A percentile compares a stretch with the other conserved stretches of the same genome.
These are phyloP conservation scores for Colletotrichum spaethianum DNA, from an alignment of 2,329 filamentous ascomycete genomes.

Conservation along the genomic window DNA sequence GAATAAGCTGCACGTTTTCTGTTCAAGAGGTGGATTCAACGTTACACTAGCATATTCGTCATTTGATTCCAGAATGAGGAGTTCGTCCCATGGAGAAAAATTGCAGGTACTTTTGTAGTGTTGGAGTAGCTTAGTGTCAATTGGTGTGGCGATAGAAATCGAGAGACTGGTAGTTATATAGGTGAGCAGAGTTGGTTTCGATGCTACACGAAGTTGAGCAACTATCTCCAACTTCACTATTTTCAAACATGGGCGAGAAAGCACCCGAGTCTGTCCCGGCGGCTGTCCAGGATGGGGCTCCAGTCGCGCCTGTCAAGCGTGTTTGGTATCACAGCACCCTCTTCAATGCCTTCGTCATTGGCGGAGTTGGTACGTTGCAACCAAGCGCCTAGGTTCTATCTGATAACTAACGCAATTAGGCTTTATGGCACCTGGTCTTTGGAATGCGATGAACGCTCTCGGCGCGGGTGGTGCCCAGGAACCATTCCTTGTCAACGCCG, in stretches of 20 bases:
- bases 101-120: neutral
- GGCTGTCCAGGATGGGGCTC: conserved; percentile 9
- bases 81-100: neutral
- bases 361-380: conserved; percentile 56
- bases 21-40: conserved; percentile 17
- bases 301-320: conserved; percentile 18
- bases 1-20: conserved; percentile 8
- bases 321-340: conserved; percentile 66
- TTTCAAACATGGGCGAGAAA: conserved; percentile 26
- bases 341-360: conserved; percentile 68
- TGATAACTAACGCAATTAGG: conserved; percentile 7
- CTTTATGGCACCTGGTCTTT: conserved; percentile 65
- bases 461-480: conserved; percentile 67
- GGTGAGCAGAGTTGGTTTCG: neutral
- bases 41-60: conserved; percentile 36
- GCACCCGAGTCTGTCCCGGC: conserved; percentile 3
- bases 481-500: conserved; percentile 66
- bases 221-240: neutral
- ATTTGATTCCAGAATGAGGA: conserved; percentile 29
- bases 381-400: no score
- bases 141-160: neutral
- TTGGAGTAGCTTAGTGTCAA: neutral
- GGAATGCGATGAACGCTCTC: conserved; percentile 69
- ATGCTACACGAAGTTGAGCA: neutral
- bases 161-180: neutral